Base-by-base conservation (phyloP, 2,329 filamentous ascomycete genomes). In the Cladobotryum protrusum region DNA sequence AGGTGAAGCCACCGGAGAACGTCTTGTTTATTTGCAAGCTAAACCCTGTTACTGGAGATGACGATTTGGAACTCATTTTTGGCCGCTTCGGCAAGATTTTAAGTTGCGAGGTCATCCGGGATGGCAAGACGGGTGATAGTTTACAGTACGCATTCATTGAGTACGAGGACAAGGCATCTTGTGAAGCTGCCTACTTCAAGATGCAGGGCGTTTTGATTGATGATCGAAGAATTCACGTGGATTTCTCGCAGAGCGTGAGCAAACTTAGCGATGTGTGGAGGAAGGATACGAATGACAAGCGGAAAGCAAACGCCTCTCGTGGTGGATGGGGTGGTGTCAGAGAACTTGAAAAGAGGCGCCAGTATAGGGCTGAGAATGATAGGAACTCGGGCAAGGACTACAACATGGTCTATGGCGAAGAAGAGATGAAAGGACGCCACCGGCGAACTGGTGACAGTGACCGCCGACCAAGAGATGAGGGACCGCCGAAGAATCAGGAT, bases 151-250 rank as follows among this genome's bases (percentile, higher is more conserved):
- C 93, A 1, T 99, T 99, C 59, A 95, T 99, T 62, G 93, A 99
- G 66, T 99, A 92, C 61, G 88, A 92, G 52, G 87, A 95, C 49
- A 93, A 96, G 70, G 82, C 86, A 57, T 87, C 92, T 47, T 97
- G 93, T 66, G 93, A 99, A 70, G 83, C 88, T 47, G 93, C 93
- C 3, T 99, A 96, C 63, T 93, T 95, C 73, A 99, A 99, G 72
- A 99, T 99, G 93, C 90, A 99, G 67, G 89, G 86, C 2, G 92
- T 97, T 2, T 73, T 99, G 49, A 97, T 99, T 57, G 93, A 99
- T 62, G 93, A 99, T 61, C 88, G 96, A 57, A 85, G 93, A 39
- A 99, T 99, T 56, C 93, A 99, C 63, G 93, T 99, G 49, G 93
- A 99, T 70, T 99, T 99, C 69, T 96, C 91, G 11, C 93, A 99